Evolutionary conservation across 139 green algal genomes (phyloP), one percentile per base, ranked within the genome.

Genomic region (Nannochloris sp.): DNA sequence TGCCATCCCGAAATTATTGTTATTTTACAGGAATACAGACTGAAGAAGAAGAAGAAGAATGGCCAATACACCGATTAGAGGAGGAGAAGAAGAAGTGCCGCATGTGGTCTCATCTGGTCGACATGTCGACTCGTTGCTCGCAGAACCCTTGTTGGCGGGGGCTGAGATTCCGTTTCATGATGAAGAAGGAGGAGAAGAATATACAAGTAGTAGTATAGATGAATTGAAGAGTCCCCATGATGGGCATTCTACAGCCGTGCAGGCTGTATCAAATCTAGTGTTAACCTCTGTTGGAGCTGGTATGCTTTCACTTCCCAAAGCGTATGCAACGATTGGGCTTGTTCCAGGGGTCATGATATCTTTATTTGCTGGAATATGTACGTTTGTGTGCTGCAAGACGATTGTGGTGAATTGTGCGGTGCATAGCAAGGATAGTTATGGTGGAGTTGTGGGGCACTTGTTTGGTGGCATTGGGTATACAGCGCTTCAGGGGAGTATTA

Each of bases 401-500:
- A 69, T 69, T 19, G n/a, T 63, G 18, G 46, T 14, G 27, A 36
- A 50, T 23, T 19, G n/a, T 37, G 31, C 43, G 19, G 51, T 46
- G 8, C n/a, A 15, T 8, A 21, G 14, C 4, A 53, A 37, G 9
- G 14, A 46, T 8, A 66, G 59, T 2, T 78, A 78, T 56, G 43
- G 64, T 9, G 50, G 61, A 5, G 49, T 73, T 8, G 16, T 78
- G 2, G 19, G 44, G 18, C n/a, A 19, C 21, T 27, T 69, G 48
- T 78, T 78, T 70, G 71, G 71, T 15, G 10, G 6, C 1, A n/a
- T 2, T 7, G 71, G 65, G 4, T 51, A 60, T 2, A 10, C 29
- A 14, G 5, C 61, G 2, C 65, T 78, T 31, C 65, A 70, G 27
- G 11, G 40, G 27, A 31, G 56, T 31, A 78, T 78, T 49, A 61